phyloP scores from a whole-genome alignment of 805 yeast species.

The Soucietia sequanensis region DNA sequence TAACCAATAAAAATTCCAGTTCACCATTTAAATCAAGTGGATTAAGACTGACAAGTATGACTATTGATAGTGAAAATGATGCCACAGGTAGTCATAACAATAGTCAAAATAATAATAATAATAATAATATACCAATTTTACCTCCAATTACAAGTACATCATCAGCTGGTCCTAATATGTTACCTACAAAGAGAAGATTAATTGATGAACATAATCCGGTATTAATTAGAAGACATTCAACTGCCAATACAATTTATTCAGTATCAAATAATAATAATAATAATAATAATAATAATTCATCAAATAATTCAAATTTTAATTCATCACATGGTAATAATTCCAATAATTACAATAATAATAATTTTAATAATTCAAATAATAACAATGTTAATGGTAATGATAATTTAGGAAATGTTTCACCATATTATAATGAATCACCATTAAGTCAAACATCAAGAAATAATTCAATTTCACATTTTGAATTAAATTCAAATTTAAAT shows the following conservation, averaged over 20 bases:
- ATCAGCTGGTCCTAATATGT: constrained; percentile 1
- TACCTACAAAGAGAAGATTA: constrained; percentile 25
- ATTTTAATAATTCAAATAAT: too few species aligned
- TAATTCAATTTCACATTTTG: constrained; percentile 38
- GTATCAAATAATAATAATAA: too few species aligned
- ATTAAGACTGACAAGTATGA: constrained; percentile 26
- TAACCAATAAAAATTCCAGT: constrained; percentile 3
- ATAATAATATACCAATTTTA: constrained; percentile 8
- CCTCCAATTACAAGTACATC: constrained; percentile 14
- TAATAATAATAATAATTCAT: too few species aligned
- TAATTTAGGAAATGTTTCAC: constrained; percentile 25
- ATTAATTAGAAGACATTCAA: constrained; percentile 24
- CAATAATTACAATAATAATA: too few species aligned
- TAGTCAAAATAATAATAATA: too few species aligned
- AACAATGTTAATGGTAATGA: too few species aligned
- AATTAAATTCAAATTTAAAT: constrained; percentile 18
- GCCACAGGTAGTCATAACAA: constrained; percentile 1
- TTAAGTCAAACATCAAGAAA: constrained; percentile 38
- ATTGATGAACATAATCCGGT: constrained; percentile 18
- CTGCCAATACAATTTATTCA: constrained; percentile 25
- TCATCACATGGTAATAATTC: too few species aligned
- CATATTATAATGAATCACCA: constrained; percentile 27
- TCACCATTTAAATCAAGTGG: constrained; percentile 6
- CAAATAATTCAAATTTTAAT: too few species aligned
- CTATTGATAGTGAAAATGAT: too few species aligned